Conservation (phyloP, 345 rosid genomes). For the Diplotaxis tenuifolia region DNA sequence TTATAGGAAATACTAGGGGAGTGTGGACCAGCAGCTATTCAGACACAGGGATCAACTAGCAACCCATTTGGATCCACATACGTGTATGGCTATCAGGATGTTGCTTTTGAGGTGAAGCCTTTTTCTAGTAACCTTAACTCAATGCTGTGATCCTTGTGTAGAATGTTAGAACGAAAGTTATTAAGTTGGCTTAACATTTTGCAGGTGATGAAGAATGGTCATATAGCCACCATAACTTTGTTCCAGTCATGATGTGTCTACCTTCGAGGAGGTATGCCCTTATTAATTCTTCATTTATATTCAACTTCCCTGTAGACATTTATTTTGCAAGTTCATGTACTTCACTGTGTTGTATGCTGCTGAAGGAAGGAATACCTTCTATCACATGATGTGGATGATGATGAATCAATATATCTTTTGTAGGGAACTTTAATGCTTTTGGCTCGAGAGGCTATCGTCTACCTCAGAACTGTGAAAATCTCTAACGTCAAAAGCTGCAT, state of each 20-base stretch:
- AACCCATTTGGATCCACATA: constrained; percentile 97
- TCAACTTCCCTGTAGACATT: neutral
- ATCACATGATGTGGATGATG: neutral
- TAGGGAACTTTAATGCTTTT: constrained; percentile 5
- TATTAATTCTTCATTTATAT: neutral
- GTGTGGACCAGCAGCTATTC: constrained; percentile 96
- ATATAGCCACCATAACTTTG: constrained; percentile 84
- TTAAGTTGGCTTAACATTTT: constrained; percentile 7
- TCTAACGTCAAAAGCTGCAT: constrained; percentile 15
- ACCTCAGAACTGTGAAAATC: constrained; percentile 25
- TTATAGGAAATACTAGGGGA: constrained; percentile 88
- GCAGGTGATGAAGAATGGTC: constrained; percentile 97
- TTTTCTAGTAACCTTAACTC: neutral
- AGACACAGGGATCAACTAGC: constrained; percentile 89
- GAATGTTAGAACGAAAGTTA: neutral
- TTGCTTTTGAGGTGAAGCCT: constrained; percentile 83
- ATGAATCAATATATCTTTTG: neutral
- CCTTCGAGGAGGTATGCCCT: neutral
- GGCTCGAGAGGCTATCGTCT: constrained; percentile 15
- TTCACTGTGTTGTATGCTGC: neutral
- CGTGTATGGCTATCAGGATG: constrained; percentile 88
- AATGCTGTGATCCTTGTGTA: neutral
- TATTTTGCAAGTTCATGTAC: neutral
- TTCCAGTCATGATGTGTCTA: constrained; percentile 67
- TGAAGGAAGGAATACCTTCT: neutral